A percentile compares a stretch with the other conserved stretches of the same genome.
Evolutionary conservation across 2,329 filamentous ascomycete genomes (phyloP).

Genomic region (Epichloe gansuensis): DNA sequence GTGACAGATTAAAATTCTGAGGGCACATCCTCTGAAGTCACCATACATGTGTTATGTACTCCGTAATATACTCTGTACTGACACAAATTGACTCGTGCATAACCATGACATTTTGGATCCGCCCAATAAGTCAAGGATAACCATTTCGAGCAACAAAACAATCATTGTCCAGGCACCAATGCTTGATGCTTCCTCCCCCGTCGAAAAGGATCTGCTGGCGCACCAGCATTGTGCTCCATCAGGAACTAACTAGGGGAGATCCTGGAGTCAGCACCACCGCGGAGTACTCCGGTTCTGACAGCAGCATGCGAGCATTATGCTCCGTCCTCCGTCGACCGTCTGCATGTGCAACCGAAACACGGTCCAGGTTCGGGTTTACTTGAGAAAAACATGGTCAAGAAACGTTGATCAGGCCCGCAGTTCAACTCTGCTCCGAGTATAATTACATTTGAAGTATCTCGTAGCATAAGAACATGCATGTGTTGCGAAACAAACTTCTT

Average conservation of each 20-base stretch:
- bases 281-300: not conserved
- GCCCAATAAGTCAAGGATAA: too few relatives aligned
- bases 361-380: not conserved
- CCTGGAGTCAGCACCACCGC: not conserved
- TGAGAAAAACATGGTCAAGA: not conserved
- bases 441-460: conserved; percentile 2
- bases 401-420: not conserved
- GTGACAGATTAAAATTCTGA: too few relatives aligned
- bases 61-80: too few relatives aligned
- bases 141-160: too few relatives aligned
- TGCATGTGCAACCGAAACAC: not conserved
- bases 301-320: not conserved
- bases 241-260: not conserved
- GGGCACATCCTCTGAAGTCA: too few relatives aligned
- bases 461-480: not conserved
- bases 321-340: not conserved
- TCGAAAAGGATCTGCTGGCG: not conserved
- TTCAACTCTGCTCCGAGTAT: not conserved
- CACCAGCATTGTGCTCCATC: not conserved
- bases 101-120: too few relatives aligned
- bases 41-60: too few relatives aligned
- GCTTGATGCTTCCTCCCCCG: too few relatives aligned
- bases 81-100: too few relatives aligned
- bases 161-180: too few relatives aligned
- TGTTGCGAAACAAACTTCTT: not conserved